These are phyloP conservation scores for Citrus reticulata DNA, from an alignment of 345 rosid species.

Conservation along the genomic window DNA sequence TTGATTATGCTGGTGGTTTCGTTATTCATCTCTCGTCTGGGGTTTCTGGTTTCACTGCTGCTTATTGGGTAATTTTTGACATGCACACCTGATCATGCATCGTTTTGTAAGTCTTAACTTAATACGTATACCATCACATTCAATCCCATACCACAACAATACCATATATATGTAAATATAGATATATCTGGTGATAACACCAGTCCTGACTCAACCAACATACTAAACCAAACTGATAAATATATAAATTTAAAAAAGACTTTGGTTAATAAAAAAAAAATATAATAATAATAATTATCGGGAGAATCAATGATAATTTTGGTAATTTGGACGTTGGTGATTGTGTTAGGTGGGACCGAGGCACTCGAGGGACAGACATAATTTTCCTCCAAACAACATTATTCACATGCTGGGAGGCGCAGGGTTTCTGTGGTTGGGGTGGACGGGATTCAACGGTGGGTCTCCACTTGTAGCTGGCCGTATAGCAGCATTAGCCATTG, in stretches of 20 bases:
- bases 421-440: constrained; percentile 65
- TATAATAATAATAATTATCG: too few relatives aligned
- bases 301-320: neutral
- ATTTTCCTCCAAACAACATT: constrained; percentile 68
- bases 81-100: neutral
- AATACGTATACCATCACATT: neutral
- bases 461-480: constrained; percentile 36
- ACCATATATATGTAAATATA: too few relatives aligned
- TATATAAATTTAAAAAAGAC: neutral
- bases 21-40: constrained; percentile 73
- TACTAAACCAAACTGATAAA: too few relatives aligned
- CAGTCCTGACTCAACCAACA: neutral
- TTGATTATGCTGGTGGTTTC: constrained; percentile 63
- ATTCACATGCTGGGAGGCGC: constrained; percentile 63
- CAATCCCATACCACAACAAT: neutral
- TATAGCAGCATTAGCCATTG: constrained; percentile 40
- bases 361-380: constrained; percentile 48
- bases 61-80: constrained; percentile 47
- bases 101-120: constrained; percentile 5
- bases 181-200: too few relatives aligned
- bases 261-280: neutral
- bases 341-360: constrained; percentile 50
- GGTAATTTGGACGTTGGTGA: neutral
- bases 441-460: constrained; percentile 73
- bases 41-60: constrained; percentile 68